phyloP scores from a whole-genome alignment of 2,329 filamentous ascomycete genomes.

The Talaromyces sp. region DNA sequence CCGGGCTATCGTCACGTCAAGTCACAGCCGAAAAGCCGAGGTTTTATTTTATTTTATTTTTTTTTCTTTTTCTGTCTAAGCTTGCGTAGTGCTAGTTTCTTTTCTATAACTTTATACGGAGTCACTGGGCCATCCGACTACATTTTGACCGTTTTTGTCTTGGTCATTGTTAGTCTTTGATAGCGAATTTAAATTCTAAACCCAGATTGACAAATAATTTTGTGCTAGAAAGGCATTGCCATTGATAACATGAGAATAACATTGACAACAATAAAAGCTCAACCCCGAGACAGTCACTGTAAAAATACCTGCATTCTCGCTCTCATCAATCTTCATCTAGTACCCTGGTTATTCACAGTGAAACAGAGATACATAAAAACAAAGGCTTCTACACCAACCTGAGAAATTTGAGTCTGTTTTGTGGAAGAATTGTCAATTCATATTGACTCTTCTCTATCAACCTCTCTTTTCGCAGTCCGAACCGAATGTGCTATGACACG shows the following conservation, averaged over 20 bases:
- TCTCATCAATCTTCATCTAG: neutral
- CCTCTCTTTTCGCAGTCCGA: neutral
- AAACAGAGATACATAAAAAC: neutral
- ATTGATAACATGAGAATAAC: neutral
- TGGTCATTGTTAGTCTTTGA: neutral
- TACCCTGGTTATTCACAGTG: neutral
- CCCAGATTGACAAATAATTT: too few species aligned
- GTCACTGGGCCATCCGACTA: neutral
- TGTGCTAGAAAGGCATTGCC: neutral
- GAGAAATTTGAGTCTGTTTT: neutral
- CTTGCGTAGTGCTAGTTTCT: neutral
- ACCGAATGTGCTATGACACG: neutral
- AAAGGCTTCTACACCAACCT: neutral
- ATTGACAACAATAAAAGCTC: neutral
- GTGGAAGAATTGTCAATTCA: neutral
- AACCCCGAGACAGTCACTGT: neutral
- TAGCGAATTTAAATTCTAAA: too few species aligned
- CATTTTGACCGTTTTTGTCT: neutral
- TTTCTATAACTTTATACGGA: neutral
- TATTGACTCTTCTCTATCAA: neutral
- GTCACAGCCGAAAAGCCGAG: neutral
- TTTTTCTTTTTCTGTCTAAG: neutral
- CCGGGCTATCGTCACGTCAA: neutral
- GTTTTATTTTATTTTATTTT: neutral
- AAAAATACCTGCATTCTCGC: neutral